Base-by-base conservation (phyloP, 257 asterid genomes). In the Penstemon newberryi region DNA sequence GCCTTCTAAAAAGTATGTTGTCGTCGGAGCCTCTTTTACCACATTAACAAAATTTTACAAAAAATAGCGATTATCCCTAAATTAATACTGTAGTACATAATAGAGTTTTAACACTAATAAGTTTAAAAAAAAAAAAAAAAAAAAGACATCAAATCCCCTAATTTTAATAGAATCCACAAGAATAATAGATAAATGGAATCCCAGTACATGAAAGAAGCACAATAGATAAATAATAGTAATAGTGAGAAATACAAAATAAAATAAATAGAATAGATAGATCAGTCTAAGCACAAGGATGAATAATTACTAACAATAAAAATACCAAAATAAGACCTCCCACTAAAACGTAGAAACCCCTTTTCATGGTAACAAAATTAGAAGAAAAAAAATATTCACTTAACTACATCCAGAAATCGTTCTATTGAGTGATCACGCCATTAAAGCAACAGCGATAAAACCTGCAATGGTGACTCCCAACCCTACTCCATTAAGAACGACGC, bases 371-470 rank as follows among this genome's bases (percentile, higher is more conserved):
- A 25, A 46, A 5, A 46, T 3, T 4, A 3, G 0, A 5, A 6
- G 12, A 46, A 9, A 46, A 46, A 9, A 8, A 5, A 3, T 7
- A 46, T 12, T 46, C 51, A 3, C 8, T 46, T 1, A 46, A 46
- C 51, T 46, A 46, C 51, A 12, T 46, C 12, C 11, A 44, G 25
- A 45, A 44, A 19, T 43, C 46, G 33, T 3, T 25, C 7, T 15
- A 45, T 19, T 33, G 2, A 3, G 6, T 13, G 9, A 5, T 45
- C 53, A 63, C 1, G 44, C 56, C 15, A 63, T 8, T 25, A 63
- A 63, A 25, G 67, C 10, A 33, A 63, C 13, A 63, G 37, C 67
- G 47, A 62, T 3, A 0, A 63, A 33, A 25, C 56, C 68, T 10
- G 40, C 36, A 25, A 39, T 56, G 10, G n/a, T 12, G 2, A 39